Evolutionary conservation across 2,329 filamentous ascomycete genomes (phyloP).

Genomic region (Botrytis galanthina): DNA sequence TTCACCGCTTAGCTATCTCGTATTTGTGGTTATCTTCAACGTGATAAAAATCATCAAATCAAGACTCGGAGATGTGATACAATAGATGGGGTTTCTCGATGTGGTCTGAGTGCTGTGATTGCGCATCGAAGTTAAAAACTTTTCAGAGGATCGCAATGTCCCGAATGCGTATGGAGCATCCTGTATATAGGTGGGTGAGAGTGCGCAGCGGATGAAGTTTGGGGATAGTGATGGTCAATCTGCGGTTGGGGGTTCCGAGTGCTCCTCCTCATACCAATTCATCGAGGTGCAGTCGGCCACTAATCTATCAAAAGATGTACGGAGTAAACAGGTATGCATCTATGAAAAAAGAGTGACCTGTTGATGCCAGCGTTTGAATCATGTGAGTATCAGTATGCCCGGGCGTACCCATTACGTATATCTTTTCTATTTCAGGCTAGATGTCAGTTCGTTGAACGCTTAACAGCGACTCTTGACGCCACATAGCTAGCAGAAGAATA

Average conservation of each 20-base stretch:
- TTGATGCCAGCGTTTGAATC: background rate
- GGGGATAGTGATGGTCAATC: background rate
- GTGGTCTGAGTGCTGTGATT: background rate
- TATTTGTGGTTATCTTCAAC: background rate
- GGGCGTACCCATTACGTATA: no score
- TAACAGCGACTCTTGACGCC: background rate
- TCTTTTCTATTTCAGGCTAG: background rate
- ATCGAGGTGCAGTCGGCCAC: background rate
- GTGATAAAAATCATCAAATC: background rate
- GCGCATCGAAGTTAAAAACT: background rate
- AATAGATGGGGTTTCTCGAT: background rate
- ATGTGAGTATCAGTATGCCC: no score
- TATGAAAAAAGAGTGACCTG: background rate
- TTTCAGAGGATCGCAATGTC: background rate
- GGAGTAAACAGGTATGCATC: no score
- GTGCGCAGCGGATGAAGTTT: background rate
- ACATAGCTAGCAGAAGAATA: background rate
- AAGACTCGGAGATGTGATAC: background rate
- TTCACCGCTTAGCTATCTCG: background rate
- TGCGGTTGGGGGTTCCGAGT: background rate
- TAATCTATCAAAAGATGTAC: background rate
- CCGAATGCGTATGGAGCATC: background rate
- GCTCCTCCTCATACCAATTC: background rate
- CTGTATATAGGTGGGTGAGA: background rate
- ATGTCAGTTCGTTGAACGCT: background rate